Base-by-base conservation (phyloP, 371 early-diverging fungal species). In the Mortierella sp. region DNA sequence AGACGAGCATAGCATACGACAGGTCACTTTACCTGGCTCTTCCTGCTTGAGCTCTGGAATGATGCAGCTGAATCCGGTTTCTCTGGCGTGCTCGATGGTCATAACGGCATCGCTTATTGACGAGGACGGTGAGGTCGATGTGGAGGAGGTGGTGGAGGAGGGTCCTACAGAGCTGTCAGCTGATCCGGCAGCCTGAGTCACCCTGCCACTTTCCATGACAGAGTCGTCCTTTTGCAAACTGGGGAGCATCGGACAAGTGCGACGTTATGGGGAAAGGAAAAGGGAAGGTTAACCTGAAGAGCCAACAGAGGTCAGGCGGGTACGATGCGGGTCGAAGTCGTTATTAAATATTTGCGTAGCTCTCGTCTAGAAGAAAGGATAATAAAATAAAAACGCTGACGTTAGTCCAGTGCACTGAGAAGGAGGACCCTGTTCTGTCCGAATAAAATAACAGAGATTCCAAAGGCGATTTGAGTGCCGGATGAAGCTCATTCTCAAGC, bases 1-100 rank as follows among this genome's bases (percentile, higher is more conserved):
- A n/a, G n/a, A n/a, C n/a, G n/a, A n/a, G n/a, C n/a, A n/a, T n/a
- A n/a, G n/a, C n/a, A n/a, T n/a, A n/a, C n/a, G n/a, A n/a, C n/a
- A n/a, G n/a, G n/a, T n/a, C n/a, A n/a, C 19, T 24, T 52, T 73
- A 73, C 75, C 75, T 55, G 67, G 75, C 15, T 67, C 75, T 19
- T 67, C 63, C 19, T 62, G 51, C 50, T 62, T 73, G 8, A 67
- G 55, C 11, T 73, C 63, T 57, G 75, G 67, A 24, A 66, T 72
- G 48, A 59, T 63, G 34, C 43, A 56, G 47, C 58, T 62, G 34
- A 66, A 73, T 37, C 68, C 75, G 28, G 67, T 66, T 48, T 55
- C 64, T 44, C 63, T 67, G 54, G 75, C 62, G 39, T 65, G 66
- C 15, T 72, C 66, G 31, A 66, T 66, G n/a, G 67, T 66, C 68